Base-by-base conservation (phyloP, 768 basidiomycete species). In the Candolleomyces eurysporus region DNA sequence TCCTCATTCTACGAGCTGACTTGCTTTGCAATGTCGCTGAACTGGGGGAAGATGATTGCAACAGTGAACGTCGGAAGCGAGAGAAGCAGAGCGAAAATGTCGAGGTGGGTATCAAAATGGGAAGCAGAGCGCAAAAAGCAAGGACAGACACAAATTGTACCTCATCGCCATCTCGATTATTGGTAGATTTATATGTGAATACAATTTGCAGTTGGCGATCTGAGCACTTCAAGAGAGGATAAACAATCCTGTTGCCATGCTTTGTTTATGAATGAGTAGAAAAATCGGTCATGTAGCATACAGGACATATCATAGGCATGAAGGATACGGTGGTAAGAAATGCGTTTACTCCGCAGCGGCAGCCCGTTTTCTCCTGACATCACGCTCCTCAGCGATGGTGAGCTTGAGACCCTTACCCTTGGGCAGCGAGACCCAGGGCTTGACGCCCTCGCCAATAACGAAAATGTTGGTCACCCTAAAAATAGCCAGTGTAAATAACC, bases 331-430 rank as follows among this genome's bases (percentile, higher is more conserved):
- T 63, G 60, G 61, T 63, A 58, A 61, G 48, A 61, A 54, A 67
- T 61, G 60, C 55, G 59, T 61, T 76, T 88, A 78, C 73, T 90
- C 91, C 50, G 86, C 80, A 36, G 36, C 36, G 19, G 53, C 54
- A 67, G 87, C 84, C 58, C 86, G 85, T 81, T 87, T 91, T 82
- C 96, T 89, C 84, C 90, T 87, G 74, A 87, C 82, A 80, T 97
- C 96, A 70, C 96, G 85, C 84, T 98, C 93, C 84, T 96, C 94
- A 16, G 96, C 87, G 72, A 98, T 98, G 64, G 94, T 94, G 69
- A 97, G 91, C 78, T 98, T 97, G 75, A 87, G 91, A 81, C 96
- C 96, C 85, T 96, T 96, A 78, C 95, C 95, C 82, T 91, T 94
- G 65, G 96, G 96, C 72, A 98, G 79, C 46, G 96, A 98, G 80